Evolutionary conservation across 2,329 filamentous ascomycete genomes (phyloP).

Genomic region (Fusarium mundagurra): DNA sequence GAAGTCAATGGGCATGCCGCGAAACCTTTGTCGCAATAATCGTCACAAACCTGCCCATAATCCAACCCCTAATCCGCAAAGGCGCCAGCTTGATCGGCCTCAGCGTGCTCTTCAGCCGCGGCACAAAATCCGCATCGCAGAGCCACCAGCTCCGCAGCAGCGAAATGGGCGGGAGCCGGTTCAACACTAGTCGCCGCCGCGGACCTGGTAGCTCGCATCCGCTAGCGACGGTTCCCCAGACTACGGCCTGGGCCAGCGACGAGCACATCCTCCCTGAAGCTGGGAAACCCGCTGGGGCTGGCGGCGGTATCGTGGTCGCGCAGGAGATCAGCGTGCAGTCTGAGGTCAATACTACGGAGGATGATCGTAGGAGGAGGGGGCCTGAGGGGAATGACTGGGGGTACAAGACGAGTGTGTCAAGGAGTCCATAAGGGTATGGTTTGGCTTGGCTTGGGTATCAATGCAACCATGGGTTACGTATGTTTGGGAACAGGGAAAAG

Average conservation of each 20-base stretch:
- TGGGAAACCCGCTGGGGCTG: constrained; percentile 3
- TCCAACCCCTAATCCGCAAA: constrained; percentile 33
- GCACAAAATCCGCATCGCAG: constrained; percentile 28
- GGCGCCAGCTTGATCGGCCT: constrained; percentile 34
- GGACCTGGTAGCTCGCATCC: constrained; percentile 8
- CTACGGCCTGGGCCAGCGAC: constrained; percentile 35
- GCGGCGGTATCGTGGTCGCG: constrained; percentile 27
- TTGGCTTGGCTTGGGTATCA: neutral
- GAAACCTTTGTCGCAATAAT: constrained; percentile 52
- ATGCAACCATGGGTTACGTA: neutral
- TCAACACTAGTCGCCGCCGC: constrained; percentile 18
- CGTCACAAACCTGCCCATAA: constrained; percentile 48
- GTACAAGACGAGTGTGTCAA: constrained; percentile 10
- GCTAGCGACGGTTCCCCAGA: constrained; percentile 11
- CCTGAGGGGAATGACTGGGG: constrained; percentile 30
- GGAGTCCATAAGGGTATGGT: neutral
- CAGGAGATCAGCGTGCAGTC: constrained; percentile 36
- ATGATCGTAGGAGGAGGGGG: neutral
- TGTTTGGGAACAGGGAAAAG: neutral
- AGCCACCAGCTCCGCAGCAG: constrained; percentile 35
- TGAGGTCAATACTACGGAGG: neutral
- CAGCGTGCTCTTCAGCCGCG: constrained; percentile 29
- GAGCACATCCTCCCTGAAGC: constrained; percentile 32
- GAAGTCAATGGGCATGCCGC: constrained; percentile 48
- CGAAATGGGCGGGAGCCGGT: constrained; percentile 21